Percentiles rank a stretch among this genome's conserved stretches.
These are phyloP conservation scores for Peniophora sp. DNA, from an alignment of 1,284 basidiomycete species.

Conservation along the genomic window DNA sequence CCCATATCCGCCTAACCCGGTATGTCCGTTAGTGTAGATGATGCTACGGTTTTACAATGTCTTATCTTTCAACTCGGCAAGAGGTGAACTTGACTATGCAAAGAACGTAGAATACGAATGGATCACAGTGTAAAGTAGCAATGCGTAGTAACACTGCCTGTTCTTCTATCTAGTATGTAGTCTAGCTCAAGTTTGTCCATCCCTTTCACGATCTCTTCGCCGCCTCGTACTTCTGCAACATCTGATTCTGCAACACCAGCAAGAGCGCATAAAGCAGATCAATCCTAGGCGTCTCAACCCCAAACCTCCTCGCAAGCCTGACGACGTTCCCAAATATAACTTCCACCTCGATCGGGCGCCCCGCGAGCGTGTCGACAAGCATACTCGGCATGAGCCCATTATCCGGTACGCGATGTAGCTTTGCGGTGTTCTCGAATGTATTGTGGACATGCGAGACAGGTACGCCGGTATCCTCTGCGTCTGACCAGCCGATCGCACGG, in stretches of 20 bases:
- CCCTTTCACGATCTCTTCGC: too few relatives aligned
- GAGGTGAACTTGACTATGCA: too few relatives aligned
- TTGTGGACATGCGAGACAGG: not conserved
- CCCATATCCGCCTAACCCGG: too few relatives aligned
- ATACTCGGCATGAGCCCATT: slow-evolving; percentile 49
- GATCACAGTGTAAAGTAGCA: too few relatives aligned
- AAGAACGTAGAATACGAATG: too few relatives aligned
- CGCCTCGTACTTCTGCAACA: slow-evolving; percentile 18
- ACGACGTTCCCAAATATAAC: slow-evolving; percentile 57
- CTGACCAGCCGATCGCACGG: slow-evolving; percentile 40
- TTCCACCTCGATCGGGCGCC: slow-evolving; percentile 57
- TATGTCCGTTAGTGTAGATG: too few relatives aligned
- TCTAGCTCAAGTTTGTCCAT: too few relatives aligned
- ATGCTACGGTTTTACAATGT: too few relatives aligned
- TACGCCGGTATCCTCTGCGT: slow-evolving; percentile 22
- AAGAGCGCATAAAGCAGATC: slow-evolving; percentile 43
- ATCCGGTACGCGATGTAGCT: slow-evolving; percentile 30
- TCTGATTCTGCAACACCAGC: slow-evolving; percentile 44
- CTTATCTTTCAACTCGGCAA: too few relatives aligned
- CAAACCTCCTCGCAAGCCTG: slow-evolving; percentile 36
- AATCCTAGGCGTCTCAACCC: slow-evolving; percentile 46
- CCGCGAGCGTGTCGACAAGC: slow-evolving; percentile 49
- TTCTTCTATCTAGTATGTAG: too few relatives aligned
- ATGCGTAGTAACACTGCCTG: too few relatives aligned
- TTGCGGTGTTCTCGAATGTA: slow-evolving; percentile 31